Percentiles rank a stretch among this genome's conserved stretches.
phyloP scores from a whole-genome alignment of 2,329 filamentous ascomycete species.

The Diplodia mutila region DNA sequence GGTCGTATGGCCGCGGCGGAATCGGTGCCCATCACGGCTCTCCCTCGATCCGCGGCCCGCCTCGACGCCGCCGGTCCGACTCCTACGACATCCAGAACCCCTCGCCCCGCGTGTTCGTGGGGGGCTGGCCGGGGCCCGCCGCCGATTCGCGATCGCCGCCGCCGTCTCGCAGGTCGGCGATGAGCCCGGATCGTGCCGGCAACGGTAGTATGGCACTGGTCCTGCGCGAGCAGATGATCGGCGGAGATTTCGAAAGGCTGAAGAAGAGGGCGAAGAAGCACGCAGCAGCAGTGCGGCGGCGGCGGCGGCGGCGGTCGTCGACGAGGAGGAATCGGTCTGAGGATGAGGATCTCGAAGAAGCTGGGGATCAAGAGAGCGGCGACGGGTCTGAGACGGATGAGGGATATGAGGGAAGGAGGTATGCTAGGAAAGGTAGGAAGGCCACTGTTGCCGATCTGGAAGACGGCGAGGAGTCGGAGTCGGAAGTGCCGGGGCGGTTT shows the following conservation, averaged over 20 bases:
- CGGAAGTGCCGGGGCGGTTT: neutral
- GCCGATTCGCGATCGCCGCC: neutral
- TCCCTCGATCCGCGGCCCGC: neutral
- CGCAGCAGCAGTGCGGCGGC: neutral
- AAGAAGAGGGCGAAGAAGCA: constrained; percentile 5
- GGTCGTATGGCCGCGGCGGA: no score
- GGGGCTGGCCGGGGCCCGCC: neutral
- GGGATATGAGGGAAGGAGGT: no score
- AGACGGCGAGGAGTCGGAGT: neutral
- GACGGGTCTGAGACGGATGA: no score
- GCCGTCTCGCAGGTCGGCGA: neutral
- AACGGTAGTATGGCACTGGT: neutral
- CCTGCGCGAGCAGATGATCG: neutral
- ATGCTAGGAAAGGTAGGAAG: neutral
- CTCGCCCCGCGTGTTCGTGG: neutral
- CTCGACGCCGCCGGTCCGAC: neutral
- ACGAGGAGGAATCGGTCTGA: neutral
- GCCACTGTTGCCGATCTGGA: neutral
- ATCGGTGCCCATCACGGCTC: no score
- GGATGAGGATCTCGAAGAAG: neutral
- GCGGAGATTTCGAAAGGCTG: neutral
- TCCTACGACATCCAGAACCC: neutral
- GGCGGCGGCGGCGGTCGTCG: neutral
- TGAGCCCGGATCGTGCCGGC: neutral
- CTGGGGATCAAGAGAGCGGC: no score